Evolutionary conservation across 73 alveolate species (phyloP).

Genomic region (Paramecium sonneborni): DNA sequence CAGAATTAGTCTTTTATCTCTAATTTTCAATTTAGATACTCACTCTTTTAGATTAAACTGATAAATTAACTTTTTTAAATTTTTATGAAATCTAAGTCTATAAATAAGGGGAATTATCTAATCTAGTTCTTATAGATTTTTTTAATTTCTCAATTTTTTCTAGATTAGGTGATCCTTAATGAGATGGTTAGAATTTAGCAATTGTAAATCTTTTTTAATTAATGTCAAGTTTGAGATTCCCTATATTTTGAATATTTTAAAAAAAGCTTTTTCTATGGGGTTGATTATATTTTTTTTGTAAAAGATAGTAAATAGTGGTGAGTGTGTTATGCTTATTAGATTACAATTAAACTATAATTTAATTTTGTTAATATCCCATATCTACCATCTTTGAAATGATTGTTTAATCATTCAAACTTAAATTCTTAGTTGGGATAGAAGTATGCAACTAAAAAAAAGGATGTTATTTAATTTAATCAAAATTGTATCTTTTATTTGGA

Average conservation of each 20-base stretch:
- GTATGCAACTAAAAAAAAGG: constrained; percentile 51
- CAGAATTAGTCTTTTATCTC: neutral
- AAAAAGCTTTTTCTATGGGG: neutral
- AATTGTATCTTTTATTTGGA: constrained; percentile 1
- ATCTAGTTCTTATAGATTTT: neutral
- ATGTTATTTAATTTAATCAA: constrained; percentile 25
- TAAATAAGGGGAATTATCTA: neutral
- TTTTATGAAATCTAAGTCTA: neutral
- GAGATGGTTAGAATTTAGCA: neutral
- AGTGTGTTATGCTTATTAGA: neutral
- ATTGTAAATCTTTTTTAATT: neutral
- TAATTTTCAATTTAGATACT: neutral
- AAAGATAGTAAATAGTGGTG: neutral
- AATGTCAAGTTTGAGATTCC: neutral
- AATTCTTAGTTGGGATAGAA: constrained; percentile 45
- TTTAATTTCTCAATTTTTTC: neutral
- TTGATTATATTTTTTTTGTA: neutral
- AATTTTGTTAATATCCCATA: neutral
- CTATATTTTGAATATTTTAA: neutral
- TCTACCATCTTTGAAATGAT: neutral
- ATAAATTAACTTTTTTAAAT: neutral
- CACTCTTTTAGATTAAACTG: neutral
- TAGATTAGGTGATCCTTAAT: neutral
- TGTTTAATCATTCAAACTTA: neutral
- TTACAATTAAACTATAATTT: neutral